phyloP scores from a whole-genome alignment of 75 land plant species.

The Selaginella tamariscina region DNA sequence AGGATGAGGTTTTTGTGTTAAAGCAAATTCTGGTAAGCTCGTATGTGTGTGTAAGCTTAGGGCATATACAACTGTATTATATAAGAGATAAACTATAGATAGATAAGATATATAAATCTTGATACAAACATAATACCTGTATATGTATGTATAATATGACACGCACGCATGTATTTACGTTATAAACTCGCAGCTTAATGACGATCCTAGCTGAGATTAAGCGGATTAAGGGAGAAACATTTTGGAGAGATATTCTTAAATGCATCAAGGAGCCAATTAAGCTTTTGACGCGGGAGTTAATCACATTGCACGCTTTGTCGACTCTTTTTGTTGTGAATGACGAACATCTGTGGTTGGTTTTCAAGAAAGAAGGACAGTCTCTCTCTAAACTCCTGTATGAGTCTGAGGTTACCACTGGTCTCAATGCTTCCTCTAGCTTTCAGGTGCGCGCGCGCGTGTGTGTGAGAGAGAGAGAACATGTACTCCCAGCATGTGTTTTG shows the following conservation, averaged over 20 bases:
- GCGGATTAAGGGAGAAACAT: slow-evolving; percentile 86
- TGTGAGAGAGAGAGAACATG: no score
- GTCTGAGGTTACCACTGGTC: slow-evolving; percentile 30
- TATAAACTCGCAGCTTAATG: not conserved
- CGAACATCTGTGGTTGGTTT: slow-evolving; percentile 82
- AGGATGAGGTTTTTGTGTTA: slow-evolving; percentile 47
- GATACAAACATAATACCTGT: not conserved
- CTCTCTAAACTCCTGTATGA: slow-evolving; percentile 74
- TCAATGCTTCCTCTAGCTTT: slow-evolving; percentile 27
- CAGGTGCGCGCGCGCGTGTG: no score
- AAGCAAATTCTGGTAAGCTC: slow-evolving; percentile 73
- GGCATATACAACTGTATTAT: not conserved
- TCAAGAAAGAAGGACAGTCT: slow-evolving; percentile 74
- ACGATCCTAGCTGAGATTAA: slow-evolving; percentile 35
- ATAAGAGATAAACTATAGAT: not conserved
- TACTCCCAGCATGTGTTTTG: no score
- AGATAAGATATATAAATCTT: not conserved
- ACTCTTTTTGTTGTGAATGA: slow-evolving; percentile 61
- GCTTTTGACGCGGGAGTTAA: slow-evolving; percentile 48
- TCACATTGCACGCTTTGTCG: slow-evolving; percentile 86
- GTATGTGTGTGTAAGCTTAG: not conserved
- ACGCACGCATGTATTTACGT: no score
- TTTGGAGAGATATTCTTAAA: slow-evolving; percentile 88
- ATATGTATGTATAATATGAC: slow-evolving; percentile 70
- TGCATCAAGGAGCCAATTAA: slow-evolving; percentile 31